These are phyloP conservation scores for Iberis amara DNA, from an alignment of 441 rosid genomes.

Conservation along the genomic window DNA sequence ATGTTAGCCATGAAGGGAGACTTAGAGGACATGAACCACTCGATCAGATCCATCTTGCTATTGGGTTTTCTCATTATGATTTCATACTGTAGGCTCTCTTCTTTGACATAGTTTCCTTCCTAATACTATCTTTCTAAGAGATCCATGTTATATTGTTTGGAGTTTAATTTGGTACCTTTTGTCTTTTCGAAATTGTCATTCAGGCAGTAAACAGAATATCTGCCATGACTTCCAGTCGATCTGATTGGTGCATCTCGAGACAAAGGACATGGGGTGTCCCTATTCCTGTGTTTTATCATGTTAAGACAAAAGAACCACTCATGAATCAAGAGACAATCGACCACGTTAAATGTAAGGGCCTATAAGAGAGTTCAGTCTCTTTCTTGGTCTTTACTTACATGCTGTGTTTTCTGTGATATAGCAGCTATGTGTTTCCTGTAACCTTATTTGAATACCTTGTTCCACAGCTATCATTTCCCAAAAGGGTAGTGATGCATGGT, in stretches of 20 bases:
- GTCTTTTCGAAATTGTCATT: conserved; percentile 23
- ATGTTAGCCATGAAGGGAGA: conserved; percentile 2
- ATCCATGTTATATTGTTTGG: conserved; percentile 13
- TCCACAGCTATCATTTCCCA: conserved; percentile 66
- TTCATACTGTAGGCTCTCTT: conserved; percentile 1
- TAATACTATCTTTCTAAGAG: conserved; percentile 11
- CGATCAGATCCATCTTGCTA: conserved; percentile 4
- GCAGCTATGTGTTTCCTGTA: conserved; percentile 14
- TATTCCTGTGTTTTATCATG: conserved; percentile 86
- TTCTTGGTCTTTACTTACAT: conserved; percentile 14
- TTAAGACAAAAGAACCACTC: conserved; percentile 76
- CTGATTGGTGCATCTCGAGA: conserved; percentile 98
- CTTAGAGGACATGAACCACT: not conserved
- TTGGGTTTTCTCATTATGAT: conserved; percentile 3
- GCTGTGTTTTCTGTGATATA: conserved; percentile 10
- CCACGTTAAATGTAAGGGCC: conserved; percentile 74
- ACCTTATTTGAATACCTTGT: conserved; percentile 17
- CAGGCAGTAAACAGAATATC: conserved; percentile 93
- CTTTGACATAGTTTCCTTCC: conserved; percentile 10
- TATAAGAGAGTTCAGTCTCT: conserved; percentile 14
- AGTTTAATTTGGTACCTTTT: conserved; percentile 25
- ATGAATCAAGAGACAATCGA: conserved; percentile 81
- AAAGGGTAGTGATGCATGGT: conserved; percentile 98
- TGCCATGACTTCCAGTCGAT: conserved; percentile 88
- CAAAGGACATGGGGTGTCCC: conserved; percentile 99